phyloP scores from a whole-genome alignment of 257 asterid genomes.

The Thymus mandschuricus region DNA sequence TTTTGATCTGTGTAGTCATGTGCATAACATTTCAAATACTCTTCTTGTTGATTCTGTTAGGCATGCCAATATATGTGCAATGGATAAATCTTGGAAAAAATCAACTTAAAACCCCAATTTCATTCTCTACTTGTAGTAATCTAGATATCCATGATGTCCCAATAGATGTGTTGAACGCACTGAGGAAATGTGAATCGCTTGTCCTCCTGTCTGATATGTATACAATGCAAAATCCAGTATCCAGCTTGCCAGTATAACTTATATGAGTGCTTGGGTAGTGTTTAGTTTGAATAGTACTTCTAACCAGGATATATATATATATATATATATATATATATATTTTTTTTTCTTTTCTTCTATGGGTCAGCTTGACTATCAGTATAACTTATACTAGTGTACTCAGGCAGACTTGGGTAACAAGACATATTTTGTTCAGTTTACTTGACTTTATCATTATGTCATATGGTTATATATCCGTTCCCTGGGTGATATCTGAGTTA shows the following conservation, averaged over 20 bases:
- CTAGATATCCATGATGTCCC: constrained; percentile 2
- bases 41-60: constrained; percentile 6
- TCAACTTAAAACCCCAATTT: constrained; percentile 22
- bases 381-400: too few species aligned
- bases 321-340: too few species aligned
- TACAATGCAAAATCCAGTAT: too few species aligned
- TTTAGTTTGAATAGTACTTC: not conserved
- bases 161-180: not conserved
- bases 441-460: constrained; percentile 1
- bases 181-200: constrained; percentile 8
- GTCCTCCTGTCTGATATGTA: constrained; percentile 1
- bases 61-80: constrained; percentile 6
- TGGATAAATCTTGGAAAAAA: constrained; percentile 16
- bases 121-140: not conserved
- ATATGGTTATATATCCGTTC: not conserved
- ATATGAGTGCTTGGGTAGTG: not conserved
- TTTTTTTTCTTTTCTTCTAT: too few species aligned
- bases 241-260: constrained; percentile 8
- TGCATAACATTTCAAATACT: not conserved
- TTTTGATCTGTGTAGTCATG: not conserved
- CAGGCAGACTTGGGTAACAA: not conserved
- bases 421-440: not conserved
- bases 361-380: too few species aligned
- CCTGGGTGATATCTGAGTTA: not conserved
- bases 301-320: too few species aligned